These are phyloP conservation scores for Tieghemostelium lacteum DNA, from an alignment of 78 protist genomes.

Conservation along the genomic window DNA sequence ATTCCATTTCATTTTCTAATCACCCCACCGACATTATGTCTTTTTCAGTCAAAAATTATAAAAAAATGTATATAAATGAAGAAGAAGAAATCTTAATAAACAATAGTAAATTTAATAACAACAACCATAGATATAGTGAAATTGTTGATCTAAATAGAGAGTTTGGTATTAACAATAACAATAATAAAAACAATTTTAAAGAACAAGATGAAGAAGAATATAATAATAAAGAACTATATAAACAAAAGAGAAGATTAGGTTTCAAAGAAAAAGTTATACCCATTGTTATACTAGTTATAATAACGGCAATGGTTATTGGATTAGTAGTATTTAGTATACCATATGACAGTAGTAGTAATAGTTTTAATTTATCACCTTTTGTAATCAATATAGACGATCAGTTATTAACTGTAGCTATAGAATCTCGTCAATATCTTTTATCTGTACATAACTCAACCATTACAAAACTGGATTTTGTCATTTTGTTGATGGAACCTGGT, in stretches of 20 bases:
- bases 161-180: no score
- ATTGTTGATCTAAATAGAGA: no score
- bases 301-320: constrained; percentile 2
- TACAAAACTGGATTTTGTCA: constrained; percentile 34
- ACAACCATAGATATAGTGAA: no score
- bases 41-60: no score
- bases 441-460: constrained; percentile 21
- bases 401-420: neutral
- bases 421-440: constrained; percentile 25
- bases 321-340: constrained; percentile 28
- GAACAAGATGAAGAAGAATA: no score
- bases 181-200: no score
- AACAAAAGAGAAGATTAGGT: constrained; percentile 15
- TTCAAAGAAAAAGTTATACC: constrained; percentile 39
- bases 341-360: constrained; percentile 1
- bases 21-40: no score
- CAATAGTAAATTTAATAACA: no score
- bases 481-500: constrained; percentile 27
- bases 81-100: no score
- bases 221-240: no score
- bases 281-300: neutral
- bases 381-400: constrained; percentile 6
- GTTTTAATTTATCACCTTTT: constrained; percentile 31
- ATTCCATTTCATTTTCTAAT: no score
- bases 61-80: no score